A percentile compares a stretch with the other conserved stretches of the same genome.
phyloP scores from a whole-genome alignment of 371 early-diverging fungal genomes.

The Mucor indicus region DNA sequence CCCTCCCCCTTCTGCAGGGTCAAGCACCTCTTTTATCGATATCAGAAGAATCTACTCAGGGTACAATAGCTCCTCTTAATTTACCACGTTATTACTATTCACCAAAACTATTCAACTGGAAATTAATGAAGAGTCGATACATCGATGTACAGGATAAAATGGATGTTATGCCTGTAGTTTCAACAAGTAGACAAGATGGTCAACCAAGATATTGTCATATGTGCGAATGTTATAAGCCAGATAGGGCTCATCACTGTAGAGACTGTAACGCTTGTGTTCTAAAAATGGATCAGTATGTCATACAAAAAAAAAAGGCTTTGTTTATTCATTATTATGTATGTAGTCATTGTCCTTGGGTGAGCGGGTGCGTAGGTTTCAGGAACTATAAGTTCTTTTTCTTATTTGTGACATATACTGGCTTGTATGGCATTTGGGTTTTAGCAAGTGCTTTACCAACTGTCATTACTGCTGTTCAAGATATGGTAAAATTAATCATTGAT shows the following conservation, averaged over 20 bases:
- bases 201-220: constrained; percentile 50
- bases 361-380: constrained; percentile 57
- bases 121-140: constrained; percentile 10
- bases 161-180: constrained; percentile 33
- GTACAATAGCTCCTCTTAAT: neutral
- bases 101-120: constrained; percentile 22
- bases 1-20: constrained; percentile 7
- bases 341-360: constrained; percentile 68
- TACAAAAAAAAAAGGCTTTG: neutral
- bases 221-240: constrained; percentile 58
- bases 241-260: constrained; percentile 63
- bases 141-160: neutral
- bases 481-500: constrained; percentile 24
- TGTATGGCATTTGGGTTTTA: constrained; percentile 46
- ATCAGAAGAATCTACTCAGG: constrained; percentile 10
- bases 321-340: neutral
- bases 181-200: constrained; percentile 48
- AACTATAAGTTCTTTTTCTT: constrained; percentile 64
- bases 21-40: constrained; percentile 6
- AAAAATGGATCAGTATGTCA: constrained; percentile 64
- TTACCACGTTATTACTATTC: constrained; percentile 32
- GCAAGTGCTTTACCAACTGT: constrained; percentile 37
- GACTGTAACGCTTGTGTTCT: constrained; percentile 62
- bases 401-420: constrained; percentile 50
- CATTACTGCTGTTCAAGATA: constrained; percentile 21